Evolutionary conservation across 2,329 filamentous ascomycete species (phyloP), one percentile per base, ranked within the genome.

Genomic region (Aspergillus fumigatiaffinis): DNA sequence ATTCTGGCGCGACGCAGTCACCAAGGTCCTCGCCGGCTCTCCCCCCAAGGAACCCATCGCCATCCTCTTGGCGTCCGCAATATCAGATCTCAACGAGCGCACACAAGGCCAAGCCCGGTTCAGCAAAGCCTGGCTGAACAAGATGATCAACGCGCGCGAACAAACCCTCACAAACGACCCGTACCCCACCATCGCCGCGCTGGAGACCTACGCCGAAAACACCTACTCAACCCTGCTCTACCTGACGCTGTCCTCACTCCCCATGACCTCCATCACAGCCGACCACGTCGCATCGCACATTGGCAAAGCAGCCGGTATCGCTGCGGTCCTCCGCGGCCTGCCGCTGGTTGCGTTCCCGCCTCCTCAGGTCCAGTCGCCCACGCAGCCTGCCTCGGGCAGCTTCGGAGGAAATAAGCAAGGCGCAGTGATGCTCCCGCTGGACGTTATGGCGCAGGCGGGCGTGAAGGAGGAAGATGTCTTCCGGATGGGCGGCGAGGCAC

Each of bases 231-330:
- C 91, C 0, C 80, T 97, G 48, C 85, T 96, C 75, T 99, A 99
- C 72, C 82, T 95, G 60, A 93, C 89, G 0, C 78, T 97, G 41
- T 91, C 91, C 20, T 82, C 88, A 6, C 77, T 97, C 56, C 89
- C 91, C 0, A 80, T 97, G 68, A 84, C 87, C 9, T 95, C 90
- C 1, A 82, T 96, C 67, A 88, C 92, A 25, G 86, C 92, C 46
- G 94, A 99, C 68, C 94, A 99, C 76, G 80, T 99, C 20, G 93
- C 93, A 8, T 95, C 90, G 54, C 94, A 99, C 73, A 90, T 97
- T 57, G 94, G 94, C 53, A 99, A 99, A 71, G 92, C 94, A 0
- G 89, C 87, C 51, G 94, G 94, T 8, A 97, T 99, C 54, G 83
- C 87, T 2, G 89, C 93, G 1, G 84, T 96, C 0, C 79, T 99